Conservation (phyloP, 768 basidiomycete genomes). For the Botryobasidium botryosum region DNA sequence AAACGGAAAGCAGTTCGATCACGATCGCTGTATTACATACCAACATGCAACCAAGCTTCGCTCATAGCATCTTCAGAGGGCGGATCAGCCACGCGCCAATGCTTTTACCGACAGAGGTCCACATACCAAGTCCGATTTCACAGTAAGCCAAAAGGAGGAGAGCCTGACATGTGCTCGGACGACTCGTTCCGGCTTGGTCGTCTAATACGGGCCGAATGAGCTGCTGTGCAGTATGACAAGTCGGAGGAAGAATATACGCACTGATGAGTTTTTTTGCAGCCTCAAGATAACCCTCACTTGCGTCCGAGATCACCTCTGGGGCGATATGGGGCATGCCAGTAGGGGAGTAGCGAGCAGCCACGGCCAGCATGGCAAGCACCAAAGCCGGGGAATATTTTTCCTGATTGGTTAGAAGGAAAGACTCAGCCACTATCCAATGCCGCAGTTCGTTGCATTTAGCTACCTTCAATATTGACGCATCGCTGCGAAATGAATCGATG, state of each 20-base stretch:
- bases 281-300: not conserved
- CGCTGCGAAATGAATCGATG: not conserved
- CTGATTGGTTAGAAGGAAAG: not conserved
- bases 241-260: not conserved
- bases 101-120: slow-evolving; percentile 63
- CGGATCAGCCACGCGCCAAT: no score
- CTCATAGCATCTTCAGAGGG: no score
- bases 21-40: no score
- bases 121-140: slow-evolving; percentile 72
- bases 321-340: no score
- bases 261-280: not conserved
- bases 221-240: not conserved
- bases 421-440: no score
- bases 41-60: slow-evolving; percentile 77
- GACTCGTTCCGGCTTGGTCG: no score
- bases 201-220: no score
- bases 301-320: slow-evolving; percentile 58
- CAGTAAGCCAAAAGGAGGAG: slow-evolving; percentile 68
- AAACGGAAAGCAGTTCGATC: no score
- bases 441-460: no score
- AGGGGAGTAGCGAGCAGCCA: slow-evolving; percentile 70
- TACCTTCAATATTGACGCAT: no score
- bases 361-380: slow-evolving; percentile 67
- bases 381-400: not conserved
- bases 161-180: slow-evolving; percentile 60